Evolutionary conservation across 345 rosid genomes (phyloP).

Genomic region (Capsella bursapastoris): DNA sequence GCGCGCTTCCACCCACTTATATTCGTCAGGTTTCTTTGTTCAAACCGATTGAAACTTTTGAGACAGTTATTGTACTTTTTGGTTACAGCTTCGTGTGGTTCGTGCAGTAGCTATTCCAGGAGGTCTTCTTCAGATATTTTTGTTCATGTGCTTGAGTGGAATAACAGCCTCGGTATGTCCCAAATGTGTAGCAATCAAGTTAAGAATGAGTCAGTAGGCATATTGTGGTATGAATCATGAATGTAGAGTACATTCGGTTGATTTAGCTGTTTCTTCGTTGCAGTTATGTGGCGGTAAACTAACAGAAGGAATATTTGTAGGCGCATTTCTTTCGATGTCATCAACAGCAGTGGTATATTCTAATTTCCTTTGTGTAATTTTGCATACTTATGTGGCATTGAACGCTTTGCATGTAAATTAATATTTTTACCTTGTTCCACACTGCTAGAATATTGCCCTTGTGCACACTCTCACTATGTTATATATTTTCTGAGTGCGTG

Average conservation of each 20-base stretch:
- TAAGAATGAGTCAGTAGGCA: slow-evolving; percentile 1
- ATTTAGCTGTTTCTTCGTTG: slow-evolving; percentile 45
- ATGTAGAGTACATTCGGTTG: slow-evolving; percentile 27
- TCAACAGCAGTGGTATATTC: slow-evolving; percentile 90
- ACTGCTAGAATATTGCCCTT: background rate
- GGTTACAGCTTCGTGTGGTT: slow-evolving; percentile 85
- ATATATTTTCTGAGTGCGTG: background rate
- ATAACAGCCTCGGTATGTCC: slow-evolving; percentile 75
- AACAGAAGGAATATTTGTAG: slow-evolving; percentile 91
- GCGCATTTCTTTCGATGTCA: slow-evolving; percentile 91
- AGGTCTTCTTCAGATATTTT: slow-evolving; percentile 86
- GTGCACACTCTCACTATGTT: slow-evolving; percentile 3
- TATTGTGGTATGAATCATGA: slow-evolving; percentile 18
- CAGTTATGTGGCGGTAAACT: slow-evolving; percentile 92
- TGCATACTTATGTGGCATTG: slow-evolving; percentile 17
- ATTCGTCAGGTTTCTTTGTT: slow-evolving; percentile 21
- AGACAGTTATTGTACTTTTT: slow-evolving; percentile 31
- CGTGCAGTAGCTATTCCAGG: slow-evolving; percentile 93
- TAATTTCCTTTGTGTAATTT: slow-evolving; percentile 20
- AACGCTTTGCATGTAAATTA: slow-evolving; percentile 8
- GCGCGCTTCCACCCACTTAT: slow-evolving; percentile 30
- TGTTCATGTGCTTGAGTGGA: slow-evolving; percentile 93
- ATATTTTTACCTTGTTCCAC: slow-evolving; percentile 14
- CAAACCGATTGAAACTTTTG: slow-evolving; percentile 22
- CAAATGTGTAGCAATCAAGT: slow-evolving; percentile 1